These are phyloP conservation scores for Striga asiatica DNA, from an alignment of 257 asterid genomes.

Conservation along the genomic window DNA sequence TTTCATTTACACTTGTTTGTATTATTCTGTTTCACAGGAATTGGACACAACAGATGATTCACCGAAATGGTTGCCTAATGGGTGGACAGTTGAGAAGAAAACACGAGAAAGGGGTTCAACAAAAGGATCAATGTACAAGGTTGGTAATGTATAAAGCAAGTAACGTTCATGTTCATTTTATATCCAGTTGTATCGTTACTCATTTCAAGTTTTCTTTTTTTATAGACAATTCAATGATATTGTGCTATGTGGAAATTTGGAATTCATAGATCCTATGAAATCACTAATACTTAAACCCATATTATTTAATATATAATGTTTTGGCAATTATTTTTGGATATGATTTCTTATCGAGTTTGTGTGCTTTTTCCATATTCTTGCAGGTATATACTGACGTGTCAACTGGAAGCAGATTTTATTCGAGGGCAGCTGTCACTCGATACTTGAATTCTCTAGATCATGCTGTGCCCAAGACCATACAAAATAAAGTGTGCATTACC, in stretches of 20 bases:
- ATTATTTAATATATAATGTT: background rate
- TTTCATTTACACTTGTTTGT: background rate
- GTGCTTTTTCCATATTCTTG: slow-evolving; percentile 4
- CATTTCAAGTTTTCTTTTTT: background rate
- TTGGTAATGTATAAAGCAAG: slow-evolving; percentile 16
- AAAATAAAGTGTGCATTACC: slow-evolving; percentile 19
- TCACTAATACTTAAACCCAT: background rate
- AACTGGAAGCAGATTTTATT: slow-evolving; percentile 42
- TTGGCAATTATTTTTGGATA: background rate
- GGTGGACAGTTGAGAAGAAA: slow-evolving; percentile 45
- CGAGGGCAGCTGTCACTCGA: slow-evolving; percentile 37
- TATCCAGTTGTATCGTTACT: slow-evolving; percentile 2
- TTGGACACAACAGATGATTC: slow-evolving; percentile 15
- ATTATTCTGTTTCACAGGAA: slow-evolving; percentile 19
- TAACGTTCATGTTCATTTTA: background rate
- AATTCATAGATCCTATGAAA: background rate
- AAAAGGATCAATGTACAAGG: slow-evolving; percentile 44
- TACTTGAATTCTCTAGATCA: slow-evolving; percentile 27
- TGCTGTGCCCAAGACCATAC: slow-evolving; percentile 10
- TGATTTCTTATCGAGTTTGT: background rate
- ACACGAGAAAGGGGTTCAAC: slow-evolving; percentile 18
- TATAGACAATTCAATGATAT: background rate
- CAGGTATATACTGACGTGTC: slow-evolving; percentile 47
- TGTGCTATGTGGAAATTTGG: background rate
- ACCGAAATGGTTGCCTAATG: slow-evolving; percentile 49